Conservation (phyloP, 2,329 filamentous ascomycete genomes). For the Aspergillus sp. region DNA sequence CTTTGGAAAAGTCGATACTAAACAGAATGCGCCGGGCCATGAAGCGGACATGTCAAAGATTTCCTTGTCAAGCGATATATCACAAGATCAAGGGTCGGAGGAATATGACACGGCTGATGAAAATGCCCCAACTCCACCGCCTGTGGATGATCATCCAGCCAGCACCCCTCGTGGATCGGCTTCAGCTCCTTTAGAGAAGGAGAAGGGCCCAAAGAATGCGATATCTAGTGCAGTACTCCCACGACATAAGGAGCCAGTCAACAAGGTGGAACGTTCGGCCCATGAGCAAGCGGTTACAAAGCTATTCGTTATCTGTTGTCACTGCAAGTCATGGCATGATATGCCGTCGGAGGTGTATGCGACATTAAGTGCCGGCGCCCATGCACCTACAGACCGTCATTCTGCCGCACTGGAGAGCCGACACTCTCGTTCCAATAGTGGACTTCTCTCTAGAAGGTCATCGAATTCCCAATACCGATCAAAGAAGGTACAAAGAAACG, state of each 20-base stretch:
- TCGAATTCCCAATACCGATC: neutral
- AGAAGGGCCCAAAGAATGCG: neutral
- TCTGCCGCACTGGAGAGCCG: neutral
- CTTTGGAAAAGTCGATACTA: neutral
- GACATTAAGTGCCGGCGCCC: conserved; percentile 27
- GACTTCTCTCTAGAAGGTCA: neutral
- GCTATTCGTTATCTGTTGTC: conserved; percentile 45
- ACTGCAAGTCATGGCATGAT: conserved; percentile 46
- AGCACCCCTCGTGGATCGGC: neutral
- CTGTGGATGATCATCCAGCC: neutral
- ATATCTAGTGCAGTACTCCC: conserved; percentile 1
- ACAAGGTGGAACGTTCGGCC: conserved; percentile 12
- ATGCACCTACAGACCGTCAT: neutral
- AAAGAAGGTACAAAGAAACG: conserved; percentile 5
- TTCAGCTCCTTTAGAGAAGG: neutral
- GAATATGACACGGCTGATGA: conserved; percentile 34
- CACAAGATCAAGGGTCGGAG: conserved; percentile 23
- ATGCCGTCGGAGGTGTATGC: conserved; percentile 41
- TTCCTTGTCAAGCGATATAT: conserved; percentile 16
- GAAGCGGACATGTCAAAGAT: neutral
- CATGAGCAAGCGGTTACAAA: conserved; percentile 33
- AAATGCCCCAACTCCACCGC: neutral
- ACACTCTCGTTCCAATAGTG: neutral
- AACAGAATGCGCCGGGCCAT: neutral
- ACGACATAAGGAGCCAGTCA: conserved; percentile 11